Conservation (phyloP, 2,329 filamentous ascomycete genomes). For the Trichoderma gracile region DNA sequence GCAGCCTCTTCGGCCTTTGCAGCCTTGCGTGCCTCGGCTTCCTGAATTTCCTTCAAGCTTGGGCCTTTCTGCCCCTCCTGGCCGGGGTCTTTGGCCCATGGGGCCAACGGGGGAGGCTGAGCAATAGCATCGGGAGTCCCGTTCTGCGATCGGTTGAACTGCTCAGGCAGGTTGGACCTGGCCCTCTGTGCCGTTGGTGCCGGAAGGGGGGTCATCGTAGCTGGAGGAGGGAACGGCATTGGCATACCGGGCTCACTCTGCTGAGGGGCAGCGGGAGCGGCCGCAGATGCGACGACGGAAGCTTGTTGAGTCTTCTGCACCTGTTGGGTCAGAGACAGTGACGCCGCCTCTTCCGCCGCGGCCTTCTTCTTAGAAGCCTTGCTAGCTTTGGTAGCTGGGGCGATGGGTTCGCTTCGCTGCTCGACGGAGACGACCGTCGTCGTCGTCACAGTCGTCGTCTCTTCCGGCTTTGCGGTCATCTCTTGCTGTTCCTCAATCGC, state of each 20-base stretch:
- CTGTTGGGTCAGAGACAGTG: constrained; percentile 76
- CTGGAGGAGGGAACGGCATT: constrained; percentile 72
- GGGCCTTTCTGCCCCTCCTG: constrained; percentile 74
- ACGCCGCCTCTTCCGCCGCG: constrained; percentile 35
- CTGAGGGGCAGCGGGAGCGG: constrained; percentile 37
- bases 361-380: constrained; percentile 39
- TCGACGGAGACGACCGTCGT: constrained; percentile 7
- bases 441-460: constrained; percentile 8
- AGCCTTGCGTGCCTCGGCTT: constrained; percentile 89
- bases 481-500: constrained; percentile 29
- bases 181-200: constrained; percentile 86
- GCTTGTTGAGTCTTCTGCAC: constrained; percentile 70
- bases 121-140: constrained; percentile 66
- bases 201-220: constrained; percentile 78
- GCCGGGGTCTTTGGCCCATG: constrained; percentile 89
- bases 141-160: constrained; percentile 68
- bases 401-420: constrained; percentile 20
- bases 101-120: constrained; percentile 73
- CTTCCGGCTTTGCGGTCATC: constrained; percentile 8
- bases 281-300: constrained; percentile 43
- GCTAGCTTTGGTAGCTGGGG: constrained; percentile 31
- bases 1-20: constrained; percentile 84
- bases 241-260: constrained; percentile 64
- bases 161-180: constrained; percentile 79
- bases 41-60: constrained; percentile 94